These are phyloP conservation scores for Lodderomyces jiufengensis DNA, from an alignment of 1,139 yeast genomes.

Conservation along the genomic window DNA sequence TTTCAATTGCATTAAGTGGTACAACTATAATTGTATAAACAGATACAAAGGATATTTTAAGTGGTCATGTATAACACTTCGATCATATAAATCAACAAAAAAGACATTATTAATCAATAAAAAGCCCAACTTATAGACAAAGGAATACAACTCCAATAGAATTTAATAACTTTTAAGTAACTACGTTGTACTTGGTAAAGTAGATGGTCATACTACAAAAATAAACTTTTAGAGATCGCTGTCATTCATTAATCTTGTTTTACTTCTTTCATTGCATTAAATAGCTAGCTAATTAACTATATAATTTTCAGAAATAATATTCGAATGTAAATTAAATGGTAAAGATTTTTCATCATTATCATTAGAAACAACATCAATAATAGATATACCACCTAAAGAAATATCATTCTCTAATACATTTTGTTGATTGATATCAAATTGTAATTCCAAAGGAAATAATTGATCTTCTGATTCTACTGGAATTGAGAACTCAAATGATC, in stretches of 20 bases:
- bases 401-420: slow-evolving; percentile 36
- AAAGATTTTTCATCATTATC: slow-evolving; percentile 47
- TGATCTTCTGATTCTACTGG: slow-evolving; percentile 73
- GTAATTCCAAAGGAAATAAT: slow-evolving; percentile 81
- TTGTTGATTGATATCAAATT: slow-evolving; percentile 38
- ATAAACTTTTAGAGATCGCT: too few species aligned
- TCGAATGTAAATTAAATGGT: slow-evolving; percentile 69
- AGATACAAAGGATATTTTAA: neutral
- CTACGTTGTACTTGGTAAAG: too few species aligned
- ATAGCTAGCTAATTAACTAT: slow-evolving; percentile 51
- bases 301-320: slow-evolving; percentile 62
- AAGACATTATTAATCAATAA: too few species aligned
- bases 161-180: neutral
- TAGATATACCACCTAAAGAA: slow-evolving; percentile 41
- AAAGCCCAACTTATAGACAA: too few species aligned
- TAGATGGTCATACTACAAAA: too few species aligned
- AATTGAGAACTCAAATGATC: slow-evolving; percentile 77
- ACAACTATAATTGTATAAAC: slow-evolving; percentile 21
- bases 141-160: slow-evolving; percentile 4
- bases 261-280: too few species aligned
- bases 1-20: slow-evolving; percentile 57
- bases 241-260: neutral
- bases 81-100: too few species aligned
- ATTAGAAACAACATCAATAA: slow-evolving; percentile 40
- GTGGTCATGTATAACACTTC: too few species aligned